phyloP scores from a whole-genome alignment of 1,139 yeast genomes.

The Taiozyma sp. region DNA sequence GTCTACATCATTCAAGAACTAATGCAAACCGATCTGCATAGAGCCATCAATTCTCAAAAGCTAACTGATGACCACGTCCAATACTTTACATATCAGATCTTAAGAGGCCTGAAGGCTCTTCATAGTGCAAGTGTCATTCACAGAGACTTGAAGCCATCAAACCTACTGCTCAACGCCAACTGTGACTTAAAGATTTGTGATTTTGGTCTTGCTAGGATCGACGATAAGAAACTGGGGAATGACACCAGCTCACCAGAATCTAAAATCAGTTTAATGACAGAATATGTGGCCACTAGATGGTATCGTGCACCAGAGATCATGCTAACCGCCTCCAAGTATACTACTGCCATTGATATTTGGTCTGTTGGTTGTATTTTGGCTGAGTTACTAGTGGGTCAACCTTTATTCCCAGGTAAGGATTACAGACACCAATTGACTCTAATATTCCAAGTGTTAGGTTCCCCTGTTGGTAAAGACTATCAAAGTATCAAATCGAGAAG shows the following conservation, averaged over 20 bases:
- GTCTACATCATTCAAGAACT: constrained; percentile 68
- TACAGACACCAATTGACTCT: constrained; percentile 61
- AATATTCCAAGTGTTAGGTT: constrained; percentile 59
- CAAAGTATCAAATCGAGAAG: constrained; percentile 53
- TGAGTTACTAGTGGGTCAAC: constrained; percentile 52
- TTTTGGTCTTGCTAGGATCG: constrained; percentile 85
- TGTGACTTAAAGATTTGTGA: constrained; percentile 93
- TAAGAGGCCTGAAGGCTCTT: constrained; percentile 58
- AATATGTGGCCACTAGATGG: constrained; percentile 80
- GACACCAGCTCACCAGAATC: constrained; percentile 36
- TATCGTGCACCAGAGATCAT: constrained; percentile 78
- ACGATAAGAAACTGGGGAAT: constrained; percentile 78
- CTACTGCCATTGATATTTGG: constrained; percentile 75
- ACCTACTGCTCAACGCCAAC: constrained; percentile 76
- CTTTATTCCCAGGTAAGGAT: constrained; percentile 79
- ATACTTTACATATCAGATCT: constrained; percentile 60
- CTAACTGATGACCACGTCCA: constrained; percentile 64
- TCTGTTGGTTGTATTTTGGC: constrained; percentile 76
- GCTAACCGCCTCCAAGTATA: constrained; percentile 64
- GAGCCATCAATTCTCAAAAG: constrained; percentile 48
- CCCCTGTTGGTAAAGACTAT: constrained; percentile 57
- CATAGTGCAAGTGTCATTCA: constrained; percentile 74
- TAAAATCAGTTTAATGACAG: constrained; percentile 52
- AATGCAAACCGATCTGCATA: constrained; percentile 66
- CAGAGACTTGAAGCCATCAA: constrained; percentile 88